phyloP scores from a whole-genome alignment of 768 basidiomycete genomes.

The Boletus tomentosulus region DNA sequence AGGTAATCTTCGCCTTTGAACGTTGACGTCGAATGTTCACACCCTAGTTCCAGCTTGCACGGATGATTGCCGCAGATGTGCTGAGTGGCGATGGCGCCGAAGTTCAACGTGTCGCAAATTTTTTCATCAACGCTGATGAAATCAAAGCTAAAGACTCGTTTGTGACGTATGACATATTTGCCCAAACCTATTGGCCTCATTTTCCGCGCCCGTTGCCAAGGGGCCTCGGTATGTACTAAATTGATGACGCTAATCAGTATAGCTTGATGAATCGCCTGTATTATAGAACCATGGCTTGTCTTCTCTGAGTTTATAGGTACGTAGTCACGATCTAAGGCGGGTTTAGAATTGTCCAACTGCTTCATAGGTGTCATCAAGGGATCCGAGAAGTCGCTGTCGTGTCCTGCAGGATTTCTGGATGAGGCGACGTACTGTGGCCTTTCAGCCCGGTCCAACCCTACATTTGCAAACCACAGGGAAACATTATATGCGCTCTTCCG shows the following conservation, averaged over 20 bases:
- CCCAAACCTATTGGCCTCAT: slow-evolving; percentile 54
- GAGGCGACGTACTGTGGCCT: slow-evolving; percentile 42
- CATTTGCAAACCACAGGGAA: slow-evolving; percentile 48
- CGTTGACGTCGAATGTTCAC: background rate
- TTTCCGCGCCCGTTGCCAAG: slow-evolving; percentile 49
- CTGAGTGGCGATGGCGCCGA: slow-evolving; percentile 3
- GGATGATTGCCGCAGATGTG: slow-evolving; percentile 27
- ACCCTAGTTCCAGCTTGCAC: slow-evolving; percentile 14
- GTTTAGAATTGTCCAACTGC: background rate
- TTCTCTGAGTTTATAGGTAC: slow-evolving; percentile 64
- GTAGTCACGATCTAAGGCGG: background rate
- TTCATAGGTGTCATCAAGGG: slow-evolving; percentile 59
- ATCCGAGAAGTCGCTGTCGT: slow-evolving; percentile 49
- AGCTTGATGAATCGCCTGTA: background rate
- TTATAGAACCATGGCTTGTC: slow-evolving; percentile 55
- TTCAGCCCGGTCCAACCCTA: slow-evolving; percentile 49
- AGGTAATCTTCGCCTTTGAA: slow-evolving; percentile 32
- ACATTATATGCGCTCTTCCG: slow-evolving; percentile 52
- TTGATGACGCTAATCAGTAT: background rate
- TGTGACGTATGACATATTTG: slow-evolving; percentile 49
- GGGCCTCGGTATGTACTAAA: slow-evolving; percentile 42
- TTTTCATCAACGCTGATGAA: slow-evolving; percentile 15
- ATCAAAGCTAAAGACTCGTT: slow-evolving; percentile 19
- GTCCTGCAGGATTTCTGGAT: slow-evolving; percentile 39
- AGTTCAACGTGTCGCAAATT: slow-evolving; percentile 1